Evolutionary conservation across 78 protist genomes (phyloP), one percentile per base, ranked within the genome.

Genomic region (Cavenderia fasciculata): DNA sequence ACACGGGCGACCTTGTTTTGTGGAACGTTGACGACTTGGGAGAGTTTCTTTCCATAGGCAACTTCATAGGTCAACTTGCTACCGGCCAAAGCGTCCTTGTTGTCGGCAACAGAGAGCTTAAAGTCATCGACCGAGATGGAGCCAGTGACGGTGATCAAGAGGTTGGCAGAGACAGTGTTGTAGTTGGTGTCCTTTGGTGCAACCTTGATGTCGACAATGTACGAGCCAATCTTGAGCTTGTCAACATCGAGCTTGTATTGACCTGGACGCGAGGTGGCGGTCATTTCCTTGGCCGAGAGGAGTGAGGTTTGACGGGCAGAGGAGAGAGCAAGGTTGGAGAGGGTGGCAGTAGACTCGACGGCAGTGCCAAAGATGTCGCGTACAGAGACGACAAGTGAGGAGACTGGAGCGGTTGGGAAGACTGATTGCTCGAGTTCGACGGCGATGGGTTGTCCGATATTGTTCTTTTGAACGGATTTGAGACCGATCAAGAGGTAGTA

Each of bases 401-500:
- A 46, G 29, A 40, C 7, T 3, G 18, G n/a, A 14, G 69, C 5
- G 7, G 69, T 31, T 4, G 29, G 21, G 33, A 61, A 61, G 31
- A 47, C n/a, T 0, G 69, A 31, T 57, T 34, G 38, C 11, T 16
- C 36, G 11, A 75, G 25, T 5, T 14, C 4, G 4, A 77, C 31
- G 14, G 62, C 31, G 11, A 77, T n/a, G 44, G 87, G 87, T 63
- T 77, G 87, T 8, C 46, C 27, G 29, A 77, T 34, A 0, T 46
- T 25, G 29, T 77, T 77, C 63, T 77, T 77, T 59, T 59, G 74
- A 49, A 57, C 44, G 66, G 43, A 49, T 59, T 63, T 59, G n/a
- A 77, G 41, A 44, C 73, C 87, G 46, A 77, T 47, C 46, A 77
- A 21, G 40, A 77, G 34, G 54, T 77, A 41, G 40, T 63, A 77